Evolutionary conservation across 2,329 filamentous ascomycete genomes (phyloP), one percentile per base, ranked within the genome.

Genomic region (Orbilia ellipsospora): DNA sequence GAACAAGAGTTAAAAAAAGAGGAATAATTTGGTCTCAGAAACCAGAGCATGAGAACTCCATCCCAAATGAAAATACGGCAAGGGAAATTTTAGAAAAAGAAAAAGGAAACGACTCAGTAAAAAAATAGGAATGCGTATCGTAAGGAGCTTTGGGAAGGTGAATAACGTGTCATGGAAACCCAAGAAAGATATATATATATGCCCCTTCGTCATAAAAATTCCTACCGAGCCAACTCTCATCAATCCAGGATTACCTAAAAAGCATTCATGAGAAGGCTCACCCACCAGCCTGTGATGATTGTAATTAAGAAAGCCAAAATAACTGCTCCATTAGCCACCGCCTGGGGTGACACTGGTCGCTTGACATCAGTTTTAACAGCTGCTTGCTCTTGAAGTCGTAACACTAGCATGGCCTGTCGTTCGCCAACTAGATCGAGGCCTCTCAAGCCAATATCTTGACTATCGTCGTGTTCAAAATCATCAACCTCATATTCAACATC

Each of bases 11-110:
- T 2, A 36, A 36, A 36, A 69, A 48, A 48, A 48, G 15, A 48
- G 13, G 44, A 36, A 48, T 4, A 54, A 55, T 64, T 73, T 61
- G 64, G 61, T 48, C 51, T 64, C 23, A 77, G 77, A 80, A 80
- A 78, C 78, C 80, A 77, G 80, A 78, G 67, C 78, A 78, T 61
- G 48, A 79, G 78, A 80, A 70, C 77, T 76, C 77, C 67, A 67
- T 76, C 76, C 77, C 69, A 74, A 55, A 61, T 73, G 52, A 60
- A 56, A 73, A 77, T 63, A 69, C 72, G 75, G 70, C 77, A 76
- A 60, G 77, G 72, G 54, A 57, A 52, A 70, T 77, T 80, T 78
- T 60, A 80, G 64, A 79, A 79, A 77, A 78, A 77, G 70, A 77
- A 63, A 70, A 60, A 60, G 57, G 74, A 63, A 76, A 66, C 63